Conservation (phyloP, 371 early-diverging fungal genomes). For the Rhizopus arrhizus region DNA sequence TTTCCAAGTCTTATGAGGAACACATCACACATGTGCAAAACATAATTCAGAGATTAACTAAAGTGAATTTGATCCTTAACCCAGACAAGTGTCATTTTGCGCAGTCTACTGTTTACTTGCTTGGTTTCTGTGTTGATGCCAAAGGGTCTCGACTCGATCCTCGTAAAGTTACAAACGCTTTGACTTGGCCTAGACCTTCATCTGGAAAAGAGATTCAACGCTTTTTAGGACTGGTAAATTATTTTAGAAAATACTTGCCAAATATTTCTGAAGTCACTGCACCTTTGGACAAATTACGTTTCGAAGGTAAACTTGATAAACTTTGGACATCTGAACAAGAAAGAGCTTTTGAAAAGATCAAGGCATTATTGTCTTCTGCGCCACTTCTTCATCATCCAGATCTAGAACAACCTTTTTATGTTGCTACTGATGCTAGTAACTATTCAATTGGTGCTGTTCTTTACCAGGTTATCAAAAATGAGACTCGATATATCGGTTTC, state of each 20-base stretch:
- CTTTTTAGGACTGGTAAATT: conserved; percentile 26
- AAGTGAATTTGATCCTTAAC: conserved; percentile 23
- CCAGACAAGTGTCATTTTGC: conserved; percentile 17
- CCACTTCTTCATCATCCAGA: too few relatives aligned
- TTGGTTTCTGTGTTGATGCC: conserved; percentile 18
- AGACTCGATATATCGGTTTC: conserved; percentile 1
- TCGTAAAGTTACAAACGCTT: conserved; percentile 18
- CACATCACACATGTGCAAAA: conserved; percentile 9
- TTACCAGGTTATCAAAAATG: conserved; percentile 6
- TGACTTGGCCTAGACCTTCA: conserved; percentile 19
- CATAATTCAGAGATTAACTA: conserved; percentile 20
- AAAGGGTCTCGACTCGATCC: conserved; percentile 21
- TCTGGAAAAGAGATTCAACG: conserved; percentile 20
- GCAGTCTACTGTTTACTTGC: conserved; percentile 6
- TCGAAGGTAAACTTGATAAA: not conserved
- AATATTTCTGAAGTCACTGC: conserved; percentile 14
- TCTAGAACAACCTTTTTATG: conserved; percentile 11
- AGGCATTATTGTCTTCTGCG: too few relatives aligned
- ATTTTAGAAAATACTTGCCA: conserved; percentile 23
- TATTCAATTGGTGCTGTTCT: conserved; percentile 31
- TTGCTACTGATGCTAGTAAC: conserved; percentile 43
- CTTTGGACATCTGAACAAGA: conserved; percentile 2
- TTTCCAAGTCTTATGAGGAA: conserved; percentile 1
- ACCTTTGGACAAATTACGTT: conserved; percentile 25
- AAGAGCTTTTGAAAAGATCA: not conserved